These are phyloP conservation scores for Sporothrix euskadiensis DNA, from an alignment of 2,329 filamentous ascomycete species.

Conservation along the genomic window DNA sequence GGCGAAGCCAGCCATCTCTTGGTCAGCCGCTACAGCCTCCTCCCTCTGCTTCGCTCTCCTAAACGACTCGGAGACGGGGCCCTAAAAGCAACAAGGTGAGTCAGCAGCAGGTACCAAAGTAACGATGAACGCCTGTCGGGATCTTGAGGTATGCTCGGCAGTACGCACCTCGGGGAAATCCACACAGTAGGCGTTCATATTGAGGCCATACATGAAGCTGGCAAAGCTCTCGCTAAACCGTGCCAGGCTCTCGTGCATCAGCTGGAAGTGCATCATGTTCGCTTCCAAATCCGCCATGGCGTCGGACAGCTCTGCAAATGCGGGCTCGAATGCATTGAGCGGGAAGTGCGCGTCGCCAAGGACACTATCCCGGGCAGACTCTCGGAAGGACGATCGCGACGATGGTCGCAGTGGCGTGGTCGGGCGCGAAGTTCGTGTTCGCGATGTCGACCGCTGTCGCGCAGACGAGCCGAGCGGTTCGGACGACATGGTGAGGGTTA, in stretches of 20 bases:
- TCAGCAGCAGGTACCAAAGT: not conserved
- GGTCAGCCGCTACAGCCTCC: conserved; percentile 38
- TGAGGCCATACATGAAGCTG: conserved; percentile 90
- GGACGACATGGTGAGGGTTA: conserved; percentile 16
- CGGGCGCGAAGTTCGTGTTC: conserved; percentile 69
- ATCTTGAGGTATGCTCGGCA: not conserved
- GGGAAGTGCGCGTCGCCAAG: conserved; percentile 62
- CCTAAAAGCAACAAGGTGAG: conserved; percentile 49
- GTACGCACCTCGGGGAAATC: conserved; percentile 85
- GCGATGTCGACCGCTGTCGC: conserved; percentile 57
- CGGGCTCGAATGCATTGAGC: conserved; percentile 80
- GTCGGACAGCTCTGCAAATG: conserved; percentile 90
- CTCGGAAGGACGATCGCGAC: conserved; percentile 84
- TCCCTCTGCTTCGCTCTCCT: conserved; percentile 62
- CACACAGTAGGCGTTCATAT: conserved; percentile 99
- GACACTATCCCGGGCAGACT: conserved; percentile 63
- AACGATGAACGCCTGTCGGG: not conserved
- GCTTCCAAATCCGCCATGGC: conserved; percentile 93
- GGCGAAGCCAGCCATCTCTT: not conserved
- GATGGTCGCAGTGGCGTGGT: conserved; percentile 90
- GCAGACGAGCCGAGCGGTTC: conserved; percentile 22
- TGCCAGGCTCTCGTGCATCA: conserved; percentile 92
- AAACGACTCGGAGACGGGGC: conserved; percentile 82
- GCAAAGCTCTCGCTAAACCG: conserved; percentile 96
- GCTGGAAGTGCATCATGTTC: conserved; percentile 94